These are phyloP conservation scores for Setaria italica DNA, from an alignment of 202 grass and related monocot species.

Conservation along the genomic window DNA sequence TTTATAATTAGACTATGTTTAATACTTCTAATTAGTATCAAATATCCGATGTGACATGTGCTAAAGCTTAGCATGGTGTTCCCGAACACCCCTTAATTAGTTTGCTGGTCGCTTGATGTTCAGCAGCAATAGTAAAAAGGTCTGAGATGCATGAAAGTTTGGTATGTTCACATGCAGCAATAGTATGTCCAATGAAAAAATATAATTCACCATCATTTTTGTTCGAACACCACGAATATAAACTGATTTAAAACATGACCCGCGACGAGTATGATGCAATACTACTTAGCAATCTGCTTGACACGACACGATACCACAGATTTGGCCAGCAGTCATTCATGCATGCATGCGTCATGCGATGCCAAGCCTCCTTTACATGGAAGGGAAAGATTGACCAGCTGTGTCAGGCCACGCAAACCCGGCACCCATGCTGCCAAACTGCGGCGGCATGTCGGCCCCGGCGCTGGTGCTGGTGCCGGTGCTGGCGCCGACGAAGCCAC, in stretches of 20 bases:
- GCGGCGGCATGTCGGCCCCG: not conserved
- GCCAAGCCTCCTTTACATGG: not conserved
- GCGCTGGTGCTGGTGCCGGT: not conserved
- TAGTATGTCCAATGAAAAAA: too few relatives aligned
- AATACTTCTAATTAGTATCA: too few relatives aligned
- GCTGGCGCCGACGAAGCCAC: not conserved
- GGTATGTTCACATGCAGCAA: too few relatives aligned
- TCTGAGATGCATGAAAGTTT: too few relatives aligned
- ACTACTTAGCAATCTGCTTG: not conserved
- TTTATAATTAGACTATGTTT: too few relatives aligned
- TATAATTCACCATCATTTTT: not conserved
- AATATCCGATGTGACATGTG: too few relatives aligned
- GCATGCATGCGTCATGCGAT: not conserved
- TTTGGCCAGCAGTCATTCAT: not conserved
- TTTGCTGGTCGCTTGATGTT: too few relatives aligned
- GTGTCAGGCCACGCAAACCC: not conserved
- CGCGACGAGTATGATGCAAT: not conserved
- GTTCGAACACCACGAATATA: not conserved
- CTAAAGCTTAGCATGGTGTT: too few relatives aligned
- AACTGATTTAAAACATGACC: not conserved
- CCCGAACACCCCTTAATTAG: too few relatives aligned
- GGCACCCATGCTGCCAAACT: not conserved
- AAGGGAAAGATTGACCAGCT: not conserved
- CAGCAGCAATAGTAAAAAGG: too few relatives aligned
- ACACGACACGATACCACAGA: not conserved